A percentile compares a stretch with the other conserved stretches of the same genome.
Conservation (phyloP, 257 asterid species). For the Nicotiana tabacum region DNA sequence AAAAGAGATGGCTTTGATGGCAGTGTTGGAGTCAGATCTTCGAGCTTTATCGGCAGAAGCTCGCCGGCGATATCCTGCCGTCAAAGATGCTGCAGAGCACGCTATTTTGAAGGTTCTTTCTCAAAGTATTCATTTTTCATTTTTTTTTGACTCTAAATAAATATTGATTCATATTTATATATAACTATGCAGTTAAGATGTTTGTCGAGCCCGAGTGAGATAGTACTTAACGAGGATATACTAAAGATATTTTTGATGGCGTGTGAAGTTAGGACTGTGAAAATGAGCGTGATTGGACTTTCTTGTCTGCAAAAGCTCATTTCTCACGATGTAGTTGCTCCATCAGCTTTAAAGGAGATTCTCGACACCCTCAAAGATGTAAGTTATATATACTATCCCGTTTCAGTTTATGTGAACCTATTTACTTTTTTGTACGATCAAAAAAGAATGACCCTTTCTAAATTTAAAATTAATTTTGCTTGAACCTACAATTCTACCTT, state of each 20-base stretch:
- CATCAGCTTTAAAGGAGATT: constrained; percentile 76
- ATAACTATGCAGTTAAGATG: constrained; percentile 66
- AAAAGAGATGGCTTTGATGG: constrained; percentile 75
- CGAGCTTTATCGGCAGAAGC: constrained; percentile 96
- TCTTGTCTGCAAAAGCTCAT: constrained; percentile 92
- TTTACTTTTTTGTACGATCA: too few relatives aligned
- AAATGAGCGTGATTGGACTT: constrained; percentile 82
- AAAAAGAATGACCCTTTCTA: too few relatives aligned
- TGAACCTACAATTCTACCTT: too few relatives aligned
- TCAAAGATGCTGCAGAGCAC: constrained; percentile 98
- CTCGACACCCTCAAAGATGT: constrained; percentile 83
- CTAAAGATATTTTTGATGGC: constrained; percentile 91
- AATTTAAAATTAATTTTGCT: too few relatives aligned
- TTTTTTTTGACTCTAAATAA: too few relatives aligned
- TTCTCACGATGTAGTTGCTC: constrained; percentile 89
- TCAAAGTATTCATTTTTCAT: too few relatives aligned
- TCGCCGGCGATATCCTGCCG: constrained; percentile 95
- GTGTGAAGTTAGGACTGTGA: constrained; percentile 79
- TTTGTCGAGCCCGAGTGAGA: constrained; percentile 78
- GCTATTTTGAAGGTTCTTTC: constrained; percentile 77
- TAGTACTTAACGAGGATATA: constrained; percentile 81
- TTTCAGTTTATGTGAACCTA: too few relatives aligned
- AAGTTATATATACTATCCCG: constrained; percentile 23
- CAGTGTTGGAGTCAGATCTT: constrained; percentile 95
- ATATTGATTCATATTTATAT: too few relatives aligned